phyloP scores from a whole-genome alignment of 345 rosid species.

The Populus tremula region DNA sequence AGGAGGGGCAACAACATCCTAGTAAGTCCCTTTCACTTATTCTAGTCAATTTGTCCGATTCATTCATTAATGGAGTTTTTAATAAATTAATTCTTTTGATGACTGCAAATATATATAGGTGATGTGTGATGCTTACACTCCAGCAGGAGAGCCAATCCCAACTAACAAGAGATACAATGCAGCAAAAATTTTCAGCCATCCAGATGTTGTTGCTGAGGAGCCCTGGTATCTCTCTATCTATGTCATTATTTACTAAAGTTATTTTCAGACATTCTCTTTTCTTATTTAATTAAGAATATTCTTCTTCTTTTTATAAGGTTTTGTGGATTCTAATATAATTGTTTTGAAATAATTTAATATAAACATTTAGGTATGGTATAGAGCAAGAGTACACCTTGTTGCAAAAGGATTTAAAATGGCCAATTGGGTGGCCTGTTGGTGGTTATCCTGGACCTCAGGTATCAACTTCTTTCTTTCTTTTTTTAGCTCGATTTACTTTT shows the following conservation, averaged over 20 bases:
- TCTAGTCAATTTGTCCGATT: no score
- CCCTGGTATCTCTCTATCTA: constrained; percentile 45
- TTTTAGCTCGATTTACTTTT: background rate
- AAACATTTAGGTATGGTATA: constrained; percentile 61
- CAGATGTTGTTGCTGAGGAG: constrained; percentile 65
- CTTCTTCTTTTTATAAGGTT: background rate
- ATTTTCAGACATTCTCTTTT: background rate
- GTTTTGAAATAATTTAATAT: background rate
- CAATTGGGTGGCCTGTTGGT: constrained; percentile 86
- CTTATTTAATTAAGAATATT: background rate
- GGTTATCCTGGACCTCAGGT: constrained; percentile 79
- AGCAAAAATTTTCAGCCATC: constrained; percentile 70
- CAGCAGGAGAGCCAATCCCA: constrained; percentile 84
- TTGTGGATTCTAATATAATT: background rate
- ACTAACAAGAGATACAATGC: constrained; percentile 78
- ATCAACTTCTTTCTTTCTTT: background rate
- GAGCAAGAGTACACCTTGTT: constrained; percentile 96
- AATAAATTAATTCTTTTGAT: background rate
- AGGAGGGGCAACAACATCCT: constrained; percentile 86
- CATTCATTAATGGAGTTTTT: background rate
- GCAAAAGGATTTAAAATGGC: constrained; percentile 85
- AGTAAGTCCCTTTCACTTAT: constrained; percentile 34
- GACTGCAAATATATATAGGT: constrained; percentile 41
- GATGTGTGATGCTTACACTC: constrained; percentile 92
- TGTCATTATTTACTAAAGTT: background rate